Base-by-base conservation (phyloP, 2,329 filamentous ascomycete species). In the Ceratocystis lukuohia region DNA sequence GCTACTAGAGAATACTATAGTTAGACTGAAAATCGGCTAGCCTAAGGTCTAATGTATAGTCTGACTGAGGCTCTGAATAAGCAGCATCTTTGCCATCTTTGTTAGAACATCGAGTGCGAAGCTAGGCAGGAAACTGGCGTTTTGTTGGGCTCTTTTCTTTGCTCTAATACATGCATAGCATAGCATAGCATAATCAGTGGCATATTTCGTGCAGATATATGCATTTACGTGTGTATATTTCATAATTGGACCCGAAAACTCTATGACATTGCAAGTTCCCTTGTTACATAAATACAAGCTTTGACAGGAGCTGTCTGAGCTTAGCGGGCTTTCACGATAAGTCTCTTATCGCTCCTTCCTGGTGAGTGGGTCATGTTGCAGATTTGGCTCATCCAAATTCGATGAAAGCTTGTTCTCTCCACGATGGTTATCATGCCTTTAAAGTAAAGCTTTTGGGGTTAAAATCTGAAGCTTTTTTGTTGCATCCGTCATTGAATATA, bases 11-110 rank as follows among this genome's bases (percentile, higher is more conserved):
- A 37, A 37, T 8, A 37, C 1, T 37, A 1, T 12, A 41, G 2
- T 41, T 41, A 15, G 37, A 41, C 37, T 12, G 4, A 37, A 37
- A 37, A 8, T 10, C 33, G 1, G 10, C 10, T 41, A 41, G 37
- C 10, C 3, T 0, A 1, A 12, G 10, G 37, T 41, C 10, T 41
- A 41, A 12, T 41, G 2, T 41, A 15, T 20, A 50, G 22, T n/a
- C 46, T 50, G 46, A 50, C 53, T 59, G 28, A 59, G 53, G 28
- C 53, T 59, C 28, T 59, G 28, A n/a, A 59, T 59, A 17, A 25
- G 48, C 48, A 4, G 2, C 3, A 53, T 10, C 37, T 41, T 41
- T 41, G 37, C 10, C 8, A 28, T 10, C 37, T 41, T 12, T 41
- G 37, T 12, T 41, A 12, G 37, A 41, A 3, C 33, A 37, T 37